Base-by-base conservation (phyloP, 306 rosid genomes). In the Prunus campanulata region DNA sequence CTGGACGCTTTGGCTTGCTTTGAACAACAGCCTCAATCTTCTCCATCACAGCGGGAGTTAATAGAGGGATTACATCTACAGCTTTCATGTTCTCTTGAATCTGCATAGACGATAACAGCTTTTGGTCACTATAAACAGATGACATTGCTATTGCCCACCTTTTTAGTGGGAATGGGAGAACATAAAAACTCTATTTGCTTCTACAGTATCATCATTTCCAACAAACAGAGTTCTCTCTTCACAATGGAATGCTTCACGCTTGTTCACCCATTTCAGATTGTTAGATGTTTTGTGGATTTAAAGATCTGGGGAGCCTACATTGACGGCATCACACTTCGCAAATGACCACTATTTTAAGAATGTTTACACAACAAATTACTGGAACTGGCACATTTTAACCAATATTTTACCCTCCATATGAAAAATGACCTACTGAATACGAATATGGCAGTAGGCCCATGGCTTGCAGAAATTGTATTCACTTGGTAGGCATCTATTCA, bases 51-150 rank as follows among this genome's bases (percentile, higher is more conserved):
- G 90, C 86, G 75, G 96, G 96, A 79, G 99, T 95, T 80, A 95
- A 80, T 30, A 90, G 66, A 19, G 97, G 96, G 74, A 95, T 90
- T 49, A 88, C 96, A 57, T 90, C 89, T 51, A 95, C 44, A 51
- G 99, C 97, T 81, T 95, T 95, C 99, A 95, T 92, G 89, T 95
- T 95, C 91, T 95, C 98, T 79, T 84, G 90, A 81, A 94, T 86
- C 99, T 95, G 82, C 55, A 74, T 13, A 11, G 70, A 57, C 8
- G 9, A 70, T 61, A 80, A 52, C 25, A 66, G 14, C 32, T 46
- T 22, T 55, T 46, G 32, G 19, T 59, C 39, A 69, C 50, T 66
- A 13, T 51, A 14, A 39, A 51, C 48, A 62, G 18, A 54, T 11
- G 48, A 11, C 27, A 24, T 32, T 2, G 18, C 49, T 35, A 32